These are phyloP conservation scores for Euphorbia lathyris DNA, from an alignment of 345 rosid species.

Conservation along the genomic window DNA sequence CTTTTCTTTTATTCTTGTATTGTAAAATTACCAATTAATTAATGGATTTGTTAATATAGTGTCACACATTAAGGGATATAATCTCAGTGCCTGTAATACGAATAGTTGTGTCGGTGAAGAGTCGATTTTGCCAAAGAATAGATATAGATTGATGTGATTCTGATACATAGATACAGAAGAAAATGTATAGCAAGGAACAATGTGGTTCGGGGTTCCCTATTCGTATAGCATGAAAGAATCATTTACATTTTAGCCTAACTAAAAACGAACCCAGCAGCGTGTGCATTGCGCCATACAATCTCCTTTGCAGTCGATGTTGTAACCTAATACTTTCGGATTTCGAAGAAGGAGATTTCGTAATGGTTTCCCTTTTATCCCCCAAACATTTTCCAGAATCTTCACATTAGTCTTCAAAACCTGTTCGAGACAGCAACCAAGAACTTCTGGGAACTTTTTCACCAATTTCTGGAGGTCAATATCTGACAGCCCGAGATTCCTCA, in stretches of 20 bases:
- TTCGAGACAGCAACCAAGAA: slow-evolving; percentile 74
- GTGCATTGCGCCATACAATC: slow-evolving; percentile 90
- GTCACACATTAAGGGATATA: too few species aligned
- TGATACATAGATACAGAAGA: neutral
- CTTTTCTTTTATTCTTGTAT: too few species aligned
- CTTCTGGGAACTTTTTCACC: slow-evolving; percentile 88
- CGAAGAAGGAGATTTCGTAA: slow-evolving; percentile 65
- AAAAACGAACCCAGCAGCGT: slow-evolving; percentile 88
- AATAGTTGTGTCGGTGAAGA: too few species aligned
- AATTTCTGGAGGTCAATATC: slow-evolving; percentile 64
- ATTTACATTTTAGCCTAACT: neutral
- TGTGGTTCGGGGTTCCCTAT: neutral
- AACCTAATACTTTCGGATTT: slow-evolving; percentile 90
- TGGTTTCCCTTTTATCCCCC: slow-evolving; percentile 80
- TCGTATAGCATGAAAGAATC: slow-evolving; percentile 6
- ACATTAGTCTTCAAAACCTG: slow-evolving; percentile 68
- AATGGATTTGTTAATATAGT: too few species aligned
- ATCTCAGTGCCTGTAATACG: too few species aligned
- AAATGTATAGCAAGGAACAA: neutral
- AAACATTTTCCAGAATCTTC: slow-evolving; percentile 58
- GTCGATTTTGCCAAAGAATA: too few species aligned
- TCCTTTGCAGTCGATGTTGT: slow-evolving; percentile 88
- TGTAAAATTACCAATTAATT: too few species aligned
- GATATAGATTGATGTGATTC: too few species aligned
- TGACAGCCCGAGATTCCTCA: slow-evolving; percentile 56